Evolutionary conservation across 2,329 filamentous ascomycete species (phyloP).

Genomic region (Scedosporium dehoogii): DNA sequence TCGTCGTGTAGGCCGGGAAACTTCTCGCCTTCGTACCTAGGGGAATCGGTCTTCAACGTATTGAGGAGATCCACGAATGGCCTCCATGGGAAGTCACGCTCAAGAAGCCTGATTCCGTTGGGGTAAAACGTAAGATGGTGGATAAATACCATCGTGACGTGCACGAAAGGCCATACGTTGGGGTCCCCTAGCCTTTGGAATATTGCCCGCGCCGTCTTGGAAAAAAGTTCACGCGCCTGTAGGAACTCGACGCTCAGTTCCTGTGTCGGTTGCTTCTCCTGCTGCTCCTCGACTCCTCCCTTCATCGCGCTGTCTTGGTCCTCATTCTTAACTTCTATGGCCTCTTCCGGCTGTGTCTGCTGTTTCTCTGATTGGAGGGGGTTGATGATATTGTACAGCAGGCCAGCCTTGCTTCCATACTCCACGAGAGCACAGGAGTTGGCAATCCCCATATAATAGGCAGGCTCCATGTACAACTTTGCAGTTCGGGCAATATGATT

Average conservation of each 20-base stretch:
- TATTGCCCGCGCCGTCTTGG: neutral
- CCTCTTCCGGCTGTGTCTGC: neutral
- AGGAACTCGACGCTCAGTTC: neutral
- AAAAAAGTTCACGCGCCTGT: neutral
- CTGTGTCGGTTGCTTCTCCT: neutral
- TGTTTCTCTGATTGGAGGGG: neutral
- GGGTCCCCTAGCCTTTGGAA: slow-evolving; percentile 30
- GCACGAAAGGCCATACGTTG: slow-evolving; percentile 52
- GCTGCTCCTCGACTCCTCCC: neutral
- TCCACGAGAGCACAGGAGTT: slow-evolving; percentile 2
- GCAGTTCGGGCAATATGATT: slow-evolving; percentile 42
- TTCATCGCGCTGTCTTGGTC: neutral
- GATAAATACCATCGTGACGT: slow-evolving; percentile 53
- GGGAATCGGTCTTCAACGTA: slow-evolving; percentile 13
- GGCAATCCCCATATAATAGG: slow-evolving; percentile 36
- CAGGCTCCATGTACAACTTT: slow-evolving; percentile 41
- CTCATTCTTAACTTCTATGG: neutral
- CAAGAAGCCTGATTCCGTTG: slow-evolving; percentile 31
- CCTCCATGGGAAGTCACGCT: slow-evolving; percentile 42
- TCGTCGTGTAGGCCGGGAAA: slow-evolving; percentile 2
- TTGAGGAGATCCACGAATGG: slow-evolving; percentile 31
- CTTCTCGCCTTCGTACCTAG: neutral
- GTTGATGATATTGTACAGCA: neutral
- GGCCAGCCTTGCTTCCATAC: neutral
- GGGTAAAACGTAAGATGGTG: slow-evolving; percentile 30